A percentile compares a stretch with the other conserved stretches of the same genome.
Conservation (phyloP, 768 basidiomycete genomes). For the Multifurca ochricompacta region DNA sequence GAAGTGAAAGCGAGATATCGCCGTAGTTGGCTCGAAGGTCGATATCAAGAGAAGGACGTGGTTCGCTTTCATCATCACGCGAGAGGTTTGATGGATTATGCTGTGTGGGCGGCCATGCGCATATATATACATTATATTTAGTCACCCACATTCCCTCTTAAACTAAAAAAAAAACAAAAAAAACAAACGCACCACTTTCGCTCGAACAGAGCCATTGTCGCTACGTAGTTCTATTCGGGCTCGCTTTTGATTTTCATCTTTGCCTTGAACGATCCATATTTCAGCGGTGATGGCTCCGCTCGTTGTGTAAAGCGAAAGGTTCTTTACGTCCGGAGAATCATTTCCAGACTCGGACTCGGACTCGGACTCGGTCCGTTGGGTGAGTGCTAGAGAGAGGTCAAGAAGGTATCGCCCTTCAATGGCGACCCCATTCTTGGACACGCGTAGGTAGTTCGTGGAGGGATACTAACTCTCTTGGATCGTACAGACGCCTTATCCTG, state of each 20-base stretch:
- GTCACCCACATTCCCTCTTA: background rate
- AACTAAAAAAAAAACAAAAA: background rate
- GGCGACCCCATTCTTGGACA: background rate
- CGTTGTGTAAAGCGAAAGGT: constrained; percentile 3
- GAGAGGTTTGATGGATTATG: background rate
- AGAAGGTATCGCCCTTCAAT: constrained; percentile 4
- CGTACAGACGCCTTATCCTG: no score
- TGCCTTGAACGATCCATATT: background rate
- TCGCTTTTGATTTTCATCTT: background rate
- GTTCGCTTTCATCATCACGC: background rate
- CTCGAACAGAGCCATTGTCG: background rate
- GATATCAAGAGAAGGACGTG: background rate
- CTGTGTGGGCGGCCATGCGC: no score
- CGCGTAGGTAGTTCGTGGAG: background rate
- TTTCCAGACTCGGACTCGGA: no score
- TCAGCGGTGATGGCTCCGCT: background rate
- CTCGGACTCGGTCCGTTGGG: background rate
- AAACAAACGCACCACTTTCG: constrained; percentile 3
- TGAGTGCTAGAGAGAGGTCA: background rate
- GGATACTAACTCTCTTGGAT: background rate
- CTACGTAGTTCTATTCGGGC: background rate
- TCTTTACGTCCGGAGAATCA: background rate
- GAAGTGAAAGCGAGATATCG: constrained; percentile 1
- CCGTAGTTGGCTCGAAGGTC: background rate
- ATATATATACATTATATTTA: no score